phyloP scores from a whole-genome alignment of 805 yeast species.

The Candida berthetii region DNA sequence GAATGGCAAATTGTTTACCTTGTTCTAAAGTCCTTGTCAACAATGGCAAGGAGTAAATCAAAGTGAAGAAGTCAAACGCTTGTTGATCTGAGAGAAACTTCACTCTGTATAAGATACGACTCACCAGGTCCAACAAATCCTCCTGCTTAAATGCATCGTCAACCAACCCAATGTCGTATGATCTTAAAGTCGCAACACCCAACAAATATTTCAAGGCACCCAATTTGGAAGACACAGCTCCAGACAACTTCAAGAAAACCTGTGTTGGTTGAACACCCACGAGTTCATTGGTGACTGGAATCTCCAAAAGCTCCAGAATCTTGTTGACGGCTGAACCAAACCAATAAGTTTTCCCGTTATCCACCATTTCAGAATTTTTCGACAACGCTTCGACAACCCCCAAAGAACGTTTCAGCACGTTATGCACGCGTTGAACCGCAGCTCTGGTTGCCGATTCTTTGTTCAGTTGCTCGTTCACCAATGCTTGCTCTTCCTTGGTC shows the following conservation, averaged over 20 bases:
- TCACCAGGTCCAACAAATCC: constrained; percentile 44
- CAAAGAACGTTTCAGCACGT: constrained; percentile 40
- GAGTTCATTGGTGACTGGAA: constrained; percentile 25
- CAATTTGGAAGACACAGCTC: constrained; percentile 43
- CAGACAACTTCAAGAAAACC: constrained; percentile 50
- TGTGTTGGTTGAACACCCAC: constrained; percentile 38
- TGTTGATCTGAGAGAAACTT: constrained; percentile 70
- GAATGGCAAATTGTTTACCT: constrained; percentile 53
- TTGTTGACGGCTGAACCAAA: constrained; percentile 55
- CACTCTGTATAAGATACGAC: constrained; percentile 68
- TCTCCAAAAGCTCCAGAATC: constrained; percentile 38
- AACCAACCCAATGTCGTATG: constrained; percentile 38
- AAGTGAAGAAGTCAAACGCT: constrained; percentile 59
- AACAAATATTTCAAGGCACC: constrained; percentile 44
- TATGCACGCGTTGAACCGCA: constrained; percentile 31
- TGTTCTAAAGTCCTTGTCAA: constrained; percentile 59
- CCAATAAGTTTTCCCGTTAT: constrained; percentile 68
- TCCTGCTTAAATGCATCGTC: constrained; percentile 43
- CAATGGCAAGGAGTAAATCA: constrained; percentile 73
- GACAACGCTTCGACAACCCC: constrained; percentile 50
- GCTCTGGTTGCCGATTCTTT: constrained; percentile 55
- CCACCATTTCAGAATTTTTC: constrained; percentile 39
- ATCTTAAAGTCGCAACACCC: constrained; percentile 68
- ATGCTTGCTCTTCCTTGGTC: constrained; percentile 68
- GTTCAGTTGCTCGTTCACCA: constrained; percentile 55